Percentiles rank a stretch among this genome's conserved stretches.
Conservation (phyloP, 1,139 yeast species). For the Pichia sp. region DNA sequence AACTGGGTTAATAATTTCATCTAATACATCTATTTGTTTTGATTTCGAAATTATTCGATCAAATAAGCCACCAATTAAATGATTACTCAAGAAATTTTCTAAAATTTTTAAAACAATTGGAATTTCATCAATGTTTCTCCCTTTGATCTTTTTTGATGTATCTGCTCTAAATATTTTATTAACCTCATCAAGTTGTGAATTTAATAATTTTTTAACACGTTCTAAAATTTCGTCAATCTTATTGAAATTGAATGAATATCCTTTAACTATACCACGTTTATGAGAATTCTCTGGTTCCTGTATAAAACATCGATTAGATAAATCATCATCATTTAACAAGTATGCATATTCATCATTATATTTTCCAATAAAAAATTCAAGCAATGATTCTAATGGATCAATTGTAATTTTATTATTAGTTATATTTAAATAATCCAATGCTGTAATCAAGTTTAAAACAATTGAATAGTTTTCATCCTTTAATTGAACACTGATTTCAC, state of each 20-base stretch:
- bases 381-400: slow-evolving; percentile 41
- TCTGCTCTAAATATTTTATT: slow-evolving; percentile 28
- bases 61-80: slow-evolving; percentile 30
- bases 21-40: slow-evolving; percentile 33
- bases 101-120: slow-evolving; percentile 27
- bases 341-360: slow-evolving; percentile 27
- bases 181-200: slow-evolving; percentile 26
- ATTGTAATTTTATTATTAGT: slow-evolving; percentile 31
- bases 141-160: background rate
- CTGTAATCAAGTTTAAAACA: slow-evolving; percentile 26
- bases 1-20: slow-evolving; percentile 19
- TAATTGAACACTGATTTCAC: slow-evolving; percentile 62
- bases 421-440: slow-evolving; percentile 34
- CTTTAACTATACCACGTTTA: slow-evolving; percentile 27
- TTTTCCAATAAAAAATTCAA: slow-evolving; percentile 37
- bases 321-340: slow-evolving; percentile 19
- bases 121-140: slow-evolving; percentile 26
- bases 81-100: slow-evolving; percentile 31
- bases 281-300: slow-evolving; percentile 9
- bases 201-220: slow-evolving; percentile 16
- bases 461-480: slow-evolving; percentile 42
- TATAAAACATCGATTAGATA: slow-evolving; percentile 16
- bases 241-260: slow-evolving; percentile 23
- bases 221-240: slow-evolving; percentile 26
- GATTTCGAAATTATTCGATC: slow-evolving; percentile 34